Percentiles rank a stretch among this genome's conserved stretches.
These are phyloP conservation scores for Zoysia pacifica DNA, from an alignment of 176 grass and related monocot genomes.

Conservation along the genomic window DNA sequence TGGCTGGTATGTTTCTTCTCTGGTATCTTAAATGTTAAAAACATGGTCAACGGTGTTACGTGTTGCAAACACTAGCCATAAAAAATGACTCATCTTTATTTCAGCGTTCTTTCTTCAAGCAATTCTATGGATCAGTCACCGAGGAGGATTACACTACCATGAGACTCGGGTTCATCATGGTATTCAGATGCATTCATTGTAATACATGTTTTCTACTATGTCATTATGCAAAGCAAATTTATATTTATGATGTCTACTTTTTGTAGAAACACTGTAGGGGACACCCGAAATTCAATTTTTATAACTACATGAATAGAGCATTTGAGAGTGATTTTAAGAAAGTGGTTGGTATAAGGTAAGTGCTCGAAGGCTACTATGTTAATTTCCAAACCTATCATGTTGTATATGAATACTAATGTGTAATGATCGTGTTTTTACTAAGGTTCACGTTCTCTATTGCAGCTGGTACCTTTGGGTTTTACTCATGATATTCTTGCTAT, in stretches of 20 bases:
- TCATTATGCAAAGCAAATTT: not conserved
- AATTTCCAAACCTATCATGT: not conserved
- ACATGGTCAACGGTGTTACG: not conserved
- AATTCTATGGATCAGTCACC: slow-evolving; percentile 73
- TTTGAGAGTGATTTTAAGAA: slow-evolving; percentile 82
- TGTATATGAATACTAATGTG: not conserved
- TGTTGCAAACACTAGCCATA: not conserved
- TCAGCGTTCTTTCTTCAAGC: slow-evolving; percentile 85
- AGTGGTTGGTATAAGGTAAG: slow-evolving; percentile 92
- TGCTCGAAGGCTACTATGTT: not conserved
- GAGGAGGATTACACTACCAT: slow-evolving; percentile 71
- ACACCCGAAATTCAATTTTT: slow-evolving; percentile 77
- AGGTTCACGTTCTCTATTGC: slow-evolving; percentile 27
- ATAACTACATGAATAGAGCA: slow-evolving; percentile 84
- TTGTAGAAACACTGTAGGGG: slow-evolving; percentile 66
- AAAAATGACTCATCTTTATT: not conserved
- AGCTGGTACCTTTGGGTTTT: slow-evolving; percentile 97
- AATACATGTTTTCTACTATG: not conserved
- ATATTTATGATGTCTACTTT: not conserved
- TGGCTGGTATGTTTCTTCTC: slow-evolving; percentile 49
- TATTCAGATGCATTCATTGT: slow-evolving; percentile 1
- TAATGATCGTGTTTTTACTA: not conserved
- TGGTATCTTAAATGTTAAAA: not conserved
- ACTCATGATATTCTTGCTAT: slow-evolving; percentile 78
- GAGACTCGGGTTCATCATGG: slow-evolving; percentile 85